Base-by-base conservation (phyloP, 2,329 filamentous ascomycete genomes). In the Beauveria pseudobassiana region DNA sequence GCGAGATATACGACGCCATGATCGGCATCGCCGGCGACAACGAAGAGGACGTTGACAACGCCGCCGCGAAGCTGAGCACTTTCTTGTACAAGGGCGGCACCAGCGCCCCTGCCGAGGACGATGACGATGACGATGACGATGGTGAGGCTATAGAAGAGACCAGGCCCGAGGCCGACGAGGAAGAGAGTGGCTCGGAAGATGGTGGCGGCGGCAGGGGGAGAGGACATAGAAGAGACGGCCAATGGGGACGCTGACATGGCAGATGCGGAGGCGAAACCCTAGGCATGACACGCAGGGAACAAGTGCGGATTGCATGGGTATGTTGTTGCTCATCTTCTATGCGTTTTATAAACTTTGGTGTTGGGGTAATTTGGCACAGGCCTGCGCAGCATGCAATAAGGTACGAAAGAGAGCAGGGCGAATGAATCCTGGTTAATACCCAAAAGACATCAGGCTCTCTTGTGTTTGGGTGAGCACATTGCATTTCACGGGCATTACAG, bases 1-100 rank as follows among this genome's bases (percentile, higher is more conserved):
- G 68, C 26, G 62, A 67, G 18, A 42, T 48, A 28, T 63, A 64
- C 51, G 58, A 53, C 20, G 51, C 60, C 22, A 55, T 55, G 40
- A 63, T 65, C 24, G 42, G 50, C 16, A 9, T 22, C 10, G 24
- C 60, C 14, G 54, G 24, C 10, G 62, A 62, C 7, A 12, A n/a
- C 18, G 59, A 22, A 12, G 63, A 61, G 14, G 61, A 64, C 5
- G 20, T 48, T 26, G 65, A 59, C 30, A 57, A 40, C 9, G 62
- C 54, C 18, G 49, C 60, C 5, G 26, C 18, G 9, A 43, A 62
- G 20, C 34, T 66, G 7, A 54, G 59, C 20, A 52, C 57, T 4
- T 64, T 66, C 28, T 60, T 66, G 16, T 66, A 67, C 30, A 62
- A 38, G 61, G 16, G 71, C 74, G 43, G 65, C 69, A 14, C 34